Evolutionary conservation across 1,139 yeast genomes (phyloP), one percentile per base, ranked within the genome.

Genomic region (Suhomyces anneliseae): DNA sequence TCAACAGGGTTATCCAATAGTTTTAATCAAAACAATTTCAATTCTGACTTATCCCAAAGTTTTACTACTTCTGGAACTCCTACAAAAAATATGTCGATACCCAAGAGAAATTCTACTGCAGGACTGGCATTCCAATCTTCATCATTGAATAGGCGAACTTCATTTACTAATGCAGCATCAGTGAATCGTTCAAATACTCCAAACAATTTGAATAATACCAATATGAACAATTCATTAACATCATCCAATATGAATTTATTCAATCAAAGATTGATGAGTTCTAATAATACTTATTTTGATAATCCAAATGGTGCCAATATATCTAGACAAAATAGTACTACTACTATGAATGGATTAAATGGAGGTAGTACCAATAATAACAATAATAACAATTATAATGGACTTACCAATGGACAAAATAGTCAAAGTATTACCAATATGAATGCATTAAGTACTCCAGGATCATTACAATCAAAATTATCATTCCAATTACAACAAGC

Each of bases 271-370:
- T 61, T 59, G 39, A 42, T 54, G 14, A 42, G 34, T 19, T 51
- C 58, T 15, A 59, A 55, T 42, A 55, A 58, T 39, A 54, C 63
- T 24, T 71, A 62, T 52, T 70, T 71, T 51, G 76, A 71, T 43
- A 56, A 46, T 35, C 44, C 47, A 6, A 32, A 39, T 9, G 34
- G 29, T 19, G 12, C 44, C 15, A 43, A 44, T 11, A 45, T 49
- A 12, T 52, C 57, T n/a, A 45, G 59, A 32, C 51, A 54, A 46
- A 56, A 52, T 51, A 55, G 55, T 42, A 42, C 54, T 27, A 47
- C 50, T 29, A 51, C 53, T 14, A 44, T 46, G 40, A 44, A 45
- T 19, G 45, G 44, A 42, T 47, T 39, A 24, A 37, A 36, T 6
- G 26, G 31, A 14, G 40, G 40, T 34, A 39, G 38, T 6, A 34